These are phyloP conservation scores for Emericellopsis cladophorae DNA, from an alignment of 2,329 filamentous ascomycete species.

Conservation along the genomic window DNA sequence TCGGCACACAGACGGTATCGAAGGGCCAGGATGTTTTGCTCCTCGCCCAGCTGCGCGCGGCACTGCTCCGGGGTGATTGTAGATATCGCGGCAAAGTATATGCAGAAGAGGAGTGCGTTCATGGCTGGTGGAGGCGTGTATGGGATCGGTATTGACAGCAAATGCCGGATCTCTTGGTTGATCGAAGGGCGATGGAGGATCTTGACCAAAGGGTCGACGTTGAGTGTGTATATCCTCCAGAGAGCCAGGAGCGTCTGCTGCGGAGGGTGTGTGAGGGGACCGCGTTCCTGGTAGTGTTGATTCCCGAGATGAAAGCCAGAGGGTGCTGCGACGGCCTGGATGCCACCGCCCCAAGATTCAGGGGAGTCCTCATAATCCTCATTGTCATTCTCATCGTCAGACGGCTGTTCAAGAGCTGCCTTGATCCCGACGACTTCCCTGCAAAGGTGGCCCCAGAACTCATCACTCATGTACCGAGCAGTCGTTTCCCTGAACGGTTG, in stretches of 20 bases:
- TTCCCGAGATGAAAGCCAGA: slow-evolving; percentile 16
- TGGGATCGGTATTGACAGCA: slow-evolving; percentile 2
- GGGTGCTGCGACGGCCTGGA: slow-evolving; percentile 8
- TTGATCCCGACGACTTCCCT: slow-evolving; percentile 30
- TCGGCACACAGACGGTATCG: slow-evolving; percentile 21
- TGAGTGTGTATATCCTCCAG: slow-evolving; percentile 21
- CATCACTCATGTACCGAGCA: slow-evolving; percentile 24
- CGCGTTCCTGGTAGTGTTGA: slow-evolving; percentile 8
- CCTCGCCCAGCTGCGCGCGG: slow-evolving; percentile 16
- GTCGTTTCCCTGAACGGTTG: slow-evolving; percentile 9
- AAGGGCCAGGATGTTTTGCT: slow-evolving; percentile 15
- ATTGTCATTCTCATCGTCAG: slow-evolving; percentile 21
- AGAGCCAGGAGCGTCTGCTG: slow-evolving; percentile 23
- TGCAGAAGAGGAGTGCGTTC: slow-evolving; percentile 26
- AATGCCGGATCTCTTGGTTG: slow-evolving; percentile 8
- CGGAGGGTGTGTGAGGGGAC: slow-evolving; percentile 18
- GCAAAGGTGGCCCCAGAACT: slow-evolving; percentile 30
- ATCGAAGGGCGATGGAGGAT: slow-evolving; percentile 29
- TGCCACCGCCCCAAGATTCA: slow-evolving; percentile 10
- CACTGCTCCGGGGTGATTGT: slow-evolving; percentile 19
- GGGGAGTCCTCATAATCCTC: slow-evolving; percentile 19
- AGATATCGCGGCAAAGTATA: slow-evolving; percentile 27
- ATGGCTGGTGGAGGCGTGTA: slow-evolving; percentile 2
- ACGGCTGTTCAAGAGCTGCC: slow-evolving; percentile 28
- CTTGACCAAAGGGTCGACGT: slow-evolving; percentile 30